Evolutionary conservation across 108 stramenopile species (phyloP).

Genomic region (Aurantiochytrium sp.): DNA sequence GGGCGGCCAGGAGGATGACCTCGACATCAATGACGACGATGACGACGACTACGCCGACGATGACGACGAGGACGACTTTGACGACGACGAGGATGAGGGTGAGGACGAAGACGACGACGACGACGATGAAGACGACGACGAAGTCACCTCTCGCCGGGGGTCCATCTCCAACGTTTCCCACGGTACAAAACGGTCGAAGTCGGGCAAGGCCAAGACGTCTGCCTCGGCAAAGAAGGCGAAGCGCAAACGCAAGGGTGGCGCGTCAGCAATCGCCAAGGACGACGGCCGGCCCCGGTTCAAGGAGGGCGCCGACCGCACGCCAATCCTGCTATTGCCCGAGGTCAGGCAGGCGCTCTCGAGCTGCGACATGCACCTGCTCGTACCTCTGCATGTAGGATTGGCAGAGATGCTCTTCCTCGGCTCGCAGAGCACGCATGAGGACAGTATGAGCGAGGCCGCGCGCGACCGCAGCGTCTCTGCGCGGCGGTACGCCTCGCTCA

Average conservation of each 20-base stretch:
- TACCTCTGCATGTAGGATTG: not conserved
- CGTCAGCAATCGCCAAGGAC: not conserved
- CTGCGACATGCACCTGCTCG: constrained; percentile 30
- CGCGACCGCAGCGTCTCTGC: not conserved
- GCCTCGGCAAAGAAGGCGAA: not conserved
- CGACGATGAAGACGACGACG: not conserved
- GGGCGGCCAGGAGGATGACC: not conserved
- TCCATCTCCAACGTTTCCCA: not conserved
- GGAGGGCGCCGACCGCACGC: not conserved
- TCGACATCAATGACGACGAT: not conserved
- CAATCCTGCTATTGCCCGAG: constrained; percentile 11
- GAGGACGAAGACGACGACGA: not conserved
- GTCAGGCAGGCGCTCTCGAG: not conserved
- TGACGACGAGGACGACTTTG: not conserved
- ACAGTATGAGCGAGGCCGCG: not conserved
- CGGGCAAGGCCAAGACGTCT: not conserved
- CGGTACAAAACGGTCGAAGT: not conserved
- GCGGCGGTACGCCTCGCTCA: not conserved
- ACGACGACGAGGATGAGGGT: not conserved
- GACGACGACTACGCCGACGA: not conserved
- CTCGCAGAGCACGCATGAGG: not conserved
- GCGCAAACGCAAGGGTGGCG: not conserved
- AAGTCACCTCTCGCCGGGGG: not conserved
- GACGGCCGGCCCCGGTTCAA: not conserved
- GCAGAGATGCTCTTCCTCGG: constrained; percentile 8